Conservation (phyloP, 148 eudicot species). For the Amaranthus hypochondriacus region DNA sequence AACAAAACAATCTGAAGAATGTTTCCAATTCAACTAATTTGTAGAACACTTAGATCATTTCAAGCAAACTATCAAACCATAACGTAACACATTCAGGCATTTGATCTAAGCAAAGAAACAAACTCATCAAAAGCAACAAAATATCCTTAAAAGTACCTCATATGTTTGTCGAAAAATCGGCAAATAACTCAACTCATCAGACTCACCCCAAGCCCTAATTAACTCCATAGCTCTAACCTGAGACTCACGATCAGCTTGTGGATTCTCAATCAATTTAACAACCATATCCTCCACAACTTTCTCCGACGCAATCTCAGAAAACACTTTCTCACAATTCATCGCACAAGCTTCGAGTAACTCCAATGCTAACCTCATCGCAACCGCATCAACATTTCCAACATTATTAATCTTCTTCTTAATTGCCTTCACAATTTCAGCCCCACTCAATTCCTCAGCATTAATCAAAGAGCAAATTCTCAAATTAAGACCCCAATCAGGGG, state of each 20-base stretch:
- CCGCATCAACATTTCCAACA: slow-evolving; percentile 29
- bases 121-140: background rate
- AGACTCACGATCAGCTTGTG: slow-evolving; percentile 43
- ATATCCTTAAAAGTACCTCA: slow-evolving; percentile 34
- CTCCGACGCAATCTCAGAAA: slow-evolving; percentile 91
- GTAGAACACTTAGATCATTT: too few relatives aligned
- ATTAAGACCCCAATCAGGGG: slow-evolving; percentile 85
- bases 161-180: slow-evolving; percentile 88
- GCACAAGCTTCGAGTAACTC: slow-evolving; percentile 73
- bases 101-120: background rate
- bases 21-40: too few relatives aligned
- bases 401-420: slow-evolving; percentile 56
- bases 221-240: slow-evolving; percentile 59
- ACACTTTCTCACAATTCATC: slow-evolving; percentile 89
- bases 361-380: slow-evolving; percentile 39
- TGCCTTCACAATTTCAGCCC: slow-evolving; percentile 60
- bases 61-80: background rate
- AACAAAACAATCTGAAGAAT: too few relatives aligned
- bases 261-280: slow-evolving; percentile 53
- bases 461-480: slow-evolving; percentile 70
- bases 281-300: slow-evolving; percentile 87
- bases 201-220: slow-evolving; percentile 88
- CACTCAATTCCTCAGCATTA: slow-evolving; percentile 48
- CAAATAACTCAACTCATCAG: slow-evolving; percentile 76
- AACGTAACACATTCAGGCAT: background rate